phyloP scores from a whole-genome alignment of 805 yeast genomes.

The Metschnikowia similis region DNA sequence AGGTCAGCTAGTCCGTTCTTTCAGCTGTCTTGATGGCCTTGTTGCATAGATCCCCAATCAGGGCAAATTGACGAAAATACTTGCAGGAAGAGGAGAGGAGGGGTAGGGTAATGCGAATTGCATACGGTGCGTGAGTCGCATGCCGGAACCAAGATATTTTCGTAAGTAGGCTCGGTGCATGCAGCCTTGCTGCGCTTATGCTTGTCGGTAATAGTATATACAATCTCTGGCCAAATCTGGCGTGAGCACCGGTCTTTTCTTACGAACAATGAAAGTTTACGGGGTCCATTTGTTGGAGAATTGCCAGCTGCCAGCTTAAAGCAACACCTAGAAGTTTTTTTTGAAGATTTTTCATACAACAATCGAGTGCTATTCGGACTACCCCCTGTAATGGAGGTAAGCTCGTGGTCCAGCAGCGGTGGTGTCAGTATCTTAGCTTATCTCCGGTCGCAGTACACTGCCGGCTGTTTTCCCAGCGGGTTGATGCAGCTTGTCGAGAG shows the following conservation, averaged over 20 bases:
- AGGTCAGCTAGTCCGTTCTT: too few species aligned
- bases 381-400: neutral
- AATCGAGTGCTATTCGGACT: too few species aligned
- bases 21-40: too few species aligned
- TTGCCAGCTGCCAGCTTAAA: too few species aligned
- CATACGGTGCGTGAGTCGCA: neutral
- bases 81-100: neutral
- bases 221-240: neutral
- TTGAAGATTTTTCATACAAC: too few species aligned
- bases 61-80: neutral
- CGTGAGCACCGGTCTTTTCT: neutral
- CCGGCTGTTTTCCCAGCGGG: neutral
- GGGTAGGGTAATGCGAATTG: neutral
- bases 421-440: neutral
- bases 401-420: neutral
- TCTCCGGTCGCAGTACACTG: neutral
- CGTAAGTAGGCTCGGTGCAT: slow-evolving; percentile 1
- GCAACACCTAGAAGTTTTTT: too few species aligned
- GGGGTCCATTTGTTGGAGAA: too few species aligned
- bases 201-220: neutral
- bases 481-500: neutral
- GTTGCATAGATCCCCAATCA: neutral
- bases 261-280: neutral
- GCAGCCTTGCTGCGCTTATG: neutral
- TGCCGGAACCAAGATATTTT: neutral